Conservation (phyloP, 129 eudicot species). For the Gnaphalium uliginosum region DNA sequence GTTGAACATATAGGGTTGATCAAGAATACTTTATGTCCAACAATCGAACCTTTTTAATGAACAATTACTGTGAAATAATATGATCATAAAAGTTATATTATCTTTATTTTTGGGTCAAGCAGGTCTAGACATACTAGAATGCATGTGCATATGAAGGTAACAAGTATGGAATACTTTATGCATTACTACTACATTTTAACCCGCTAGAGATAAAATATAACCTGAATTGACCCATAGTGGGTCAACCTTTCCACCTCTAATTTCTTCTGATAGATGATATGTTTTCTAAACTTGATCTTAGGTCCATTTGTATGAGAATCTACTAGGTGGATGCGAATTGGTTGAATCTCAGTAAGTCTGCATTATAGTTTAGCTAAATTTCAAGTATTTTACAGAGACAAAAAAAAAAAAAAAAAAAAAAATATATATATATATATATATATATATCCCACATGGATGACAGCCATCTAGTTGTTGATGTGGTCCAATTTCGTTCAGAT, state of each 20-base stretch:
- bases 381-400: not conserved
- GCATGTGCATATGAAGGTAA: too few relatives aligned
- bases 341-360: constrained; percentile 96
- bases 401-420: too few relatives aligned
- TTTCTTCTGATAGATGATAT: constrained; percentile 24
- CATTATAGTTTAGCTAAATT: constrained; percentile 30
- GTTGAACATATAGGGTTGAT: not conserved
- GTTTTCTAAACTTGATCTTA: constrained; percentile 36
- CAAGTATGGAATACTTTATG: too few relatives aligned
- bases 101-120: not conserved
- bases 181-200: not conserved
- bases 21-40: not conserved
- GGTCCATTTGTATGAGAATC: constrained; percentile 95
- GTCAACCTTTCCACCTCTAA: not conserved
- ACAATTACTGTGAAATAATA: not conserved
- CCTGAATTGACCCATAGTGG: not conserved
- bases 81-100: not conserved
- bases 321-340: constrained; percentile 87
- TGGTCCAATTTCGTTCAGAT: constrained; percentile 48
- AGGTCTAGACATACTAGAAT: too few relatives aligned
- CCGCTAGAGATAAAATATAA: not conserved
- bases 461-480: constrained; percentile 24
- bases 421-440: too few relatives aligned
- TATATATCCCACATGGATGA: not conserved
- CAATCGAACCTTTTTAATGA: not conserved